phyloP scores from a whole-genome alignment of 1,139 yeast genomes.

The Hanseniaspora sp. region DNA sequence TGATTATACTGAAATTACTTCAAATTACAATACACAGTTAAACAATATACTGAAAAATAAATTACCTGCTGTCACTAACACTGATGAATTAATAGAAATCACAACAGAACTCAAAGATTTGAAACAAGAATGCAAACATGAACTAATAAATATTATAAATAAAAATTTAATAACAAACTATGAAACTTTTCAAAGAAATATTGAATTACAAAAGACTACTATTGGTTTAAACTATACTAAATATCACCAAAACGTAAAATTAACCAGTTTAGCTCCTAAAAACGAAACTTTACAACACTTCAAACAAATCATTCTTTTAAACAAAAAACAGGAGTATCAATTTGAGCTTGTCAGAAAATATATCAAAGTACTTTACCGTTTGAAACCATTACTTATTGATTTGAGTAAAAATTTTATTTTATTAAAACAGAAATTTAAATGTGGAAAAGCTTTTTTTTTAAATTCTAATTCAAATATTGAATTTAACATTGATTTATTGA shows the following conservation, averaged over 20 bases:
- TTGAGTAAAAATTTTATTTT: background rate
- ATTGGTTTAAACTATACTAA: slow-evolving; percentile 12
- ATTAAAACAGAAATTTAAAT: background rate
- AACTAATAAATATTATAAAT: background rate
- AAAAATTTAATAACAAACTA: background rate
- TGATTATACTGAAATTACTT: background rate
- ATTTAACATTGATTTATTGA: background rate
- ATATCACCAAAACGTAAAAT: slow-evolving; percentile 12
- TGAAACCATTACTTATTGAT: slow-evolving; percentile 4
- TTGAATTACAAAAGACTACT: slow-evolving; percentile 10
- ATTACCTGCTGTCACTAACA: background rate
- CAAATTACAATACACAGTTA: background rate
- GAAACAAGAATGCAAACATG: slow-evolving; percentile 2
- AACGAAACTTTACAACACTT: slow-evolving; percentile 9
- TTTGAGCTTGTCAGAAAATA: slow-evolving; percentile 5
- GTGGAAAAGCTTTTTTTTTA: background rate
- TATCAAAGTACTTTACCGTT: background rate
- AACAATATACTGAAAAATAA: slow-evolving; percentile 4
- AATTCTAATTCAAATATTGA: background rate
- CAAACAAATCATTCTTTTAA: slow-evolving; percentile 1
- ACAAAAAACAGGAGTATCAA: slow-evolving; percentile 2
- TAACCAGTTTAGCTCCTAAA: background rate
- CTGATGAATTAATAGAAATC: background rate
- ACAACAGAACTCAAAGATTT: background rate
- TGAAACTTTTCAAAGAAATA: slow-evolving; percentile 4